These are phyloP conservation scores for Hemileia vastatrix DNA, from an alignment of 1,284 basidiomycete species.

Conservation along the genomic window DNA sequence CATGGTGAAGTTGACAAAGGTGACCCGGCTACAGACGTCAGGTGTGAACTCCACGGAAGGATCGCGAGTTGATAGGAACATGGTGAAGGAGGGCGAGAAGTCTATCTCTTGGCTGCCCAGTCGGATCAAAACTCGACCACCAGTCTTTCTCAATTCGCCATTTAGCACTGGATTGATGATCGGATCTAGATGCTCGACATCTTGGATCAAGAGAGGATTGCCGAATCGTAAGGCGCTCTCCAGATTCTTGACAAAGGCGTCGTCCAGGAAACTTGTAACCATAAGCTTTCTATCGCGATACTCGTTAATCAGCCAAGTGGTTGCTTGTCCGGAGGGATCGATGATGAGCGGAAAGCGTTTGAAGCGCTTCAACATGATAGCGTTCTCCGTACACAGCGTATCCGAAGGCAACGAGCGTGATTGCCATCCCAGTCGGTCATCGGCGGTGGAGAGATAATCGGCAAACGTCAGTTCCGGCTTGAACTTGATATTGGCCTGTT, in stretches of 20 bases:
- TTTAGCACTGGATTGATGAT: slow-evolving; percentile 96
- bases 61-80: slow-evolving; percentile 96
- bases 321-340: slow-evolving; percentile 97
- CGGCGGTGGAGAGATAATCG: slow-evolving; percentile 93
- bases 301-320: slow-evolving; percentile 82
- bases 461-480: slow-evolving; percentile 83
- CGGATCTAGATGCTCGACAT: slow-evolving; percentile 95
- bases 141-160: slow-evolving; percentile 76
- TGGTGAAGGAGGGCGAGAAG: slow-evolving; percentile 95
- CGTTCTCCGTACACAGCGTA: slow-evolving; percentile 92
- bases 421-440: slow-evolving; percentile 91
- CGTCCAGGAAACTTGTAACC: slow-evolving; percentile 95
- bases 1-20: slow-evolving; percentile 99
- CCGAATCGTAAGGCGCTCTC: slow-evolving; percentile 97
- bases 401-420: slow-evolving; percentile 87
- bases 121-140: slow-evolving; percentile 92
- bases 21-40: slow-evolving; percentile 95
- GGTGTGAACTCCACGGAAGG: slow-evolving; percentile 95
- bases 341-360: slow-evolving; percentile 96
- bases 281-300: slow-evolving; percentile 94
- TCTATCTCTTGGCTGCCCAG: slow-evolving; percentile 98
- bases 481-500: slow-evolving; percentile 78
- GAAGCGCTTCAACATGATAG: slow-evolving; percentile 90
- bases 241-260: slow-evolving; percentile 94
- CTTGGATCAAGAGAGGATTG: slow-evolving; percentile 91